Evolutionary conservation across 345 rosid genomes (phyloP), one percentile per base, ranked within the genome.

Genomic region (Moricandia arvensis): DNA sequence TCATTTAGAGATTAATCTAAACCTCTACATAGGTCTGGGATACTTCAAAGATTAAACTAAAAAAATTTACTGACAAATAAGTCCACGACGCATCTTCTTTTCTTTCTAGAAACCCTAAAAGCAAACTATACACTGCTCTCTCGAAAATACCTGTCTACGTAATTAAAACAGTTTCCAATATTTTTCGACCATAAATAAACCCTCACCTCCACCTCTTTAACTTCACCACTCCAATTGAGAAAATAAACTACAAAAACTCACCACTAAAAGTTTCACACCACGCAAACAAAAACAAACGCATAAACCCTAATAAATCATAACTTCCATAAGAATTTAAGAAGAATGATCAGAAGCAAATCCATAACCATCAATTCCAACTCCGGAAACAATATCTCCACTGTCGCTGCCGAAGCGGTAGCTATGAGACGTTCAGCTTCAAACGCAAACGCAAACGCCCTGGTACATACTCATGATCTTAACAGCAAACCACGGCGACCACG

Each of bases 341-440:
- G 72, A 79, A 79, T 79, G 82, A 43, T 69, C 3, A 79, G 78
- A 79, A 79, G 71, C 71, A 79, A 79, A 79, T 79, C 82, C 66
- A 79, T 79, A 68, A 12, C 2, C 30, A 78, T 78, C 49, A 51
- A 29, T 72, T 78, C 78, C 45, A 54, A 13, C 8, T 68, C 66
- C 66, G 45, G 2, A 0, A 67, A 68, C 53, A 57, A 54, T 29
- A 72, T 0, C 7, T 63, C 76, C 53, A 54, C 60, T 4, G 21
- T 55, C 34, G 27, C 68, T 0, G 24, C 68, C 0, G 64, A 66
- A 30, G 31, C 77, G 6, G 11, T 43, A 8, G 53, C 70, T 67
- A n/a, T 73, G 60, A 73, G 43, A 35, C 78, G 82, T 55, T 79
- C 78, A 1, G 41, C 78, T 38, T 79, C 82, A 61, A 61, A 67